A percentile compares a stretch with the other conserved stretches of the same genome.
These are phyloP conservation scores for Mycena epipterygia DNA, from an alignment of 768 basidiomycete genomes.

Conservation along the genomic window DNA sequence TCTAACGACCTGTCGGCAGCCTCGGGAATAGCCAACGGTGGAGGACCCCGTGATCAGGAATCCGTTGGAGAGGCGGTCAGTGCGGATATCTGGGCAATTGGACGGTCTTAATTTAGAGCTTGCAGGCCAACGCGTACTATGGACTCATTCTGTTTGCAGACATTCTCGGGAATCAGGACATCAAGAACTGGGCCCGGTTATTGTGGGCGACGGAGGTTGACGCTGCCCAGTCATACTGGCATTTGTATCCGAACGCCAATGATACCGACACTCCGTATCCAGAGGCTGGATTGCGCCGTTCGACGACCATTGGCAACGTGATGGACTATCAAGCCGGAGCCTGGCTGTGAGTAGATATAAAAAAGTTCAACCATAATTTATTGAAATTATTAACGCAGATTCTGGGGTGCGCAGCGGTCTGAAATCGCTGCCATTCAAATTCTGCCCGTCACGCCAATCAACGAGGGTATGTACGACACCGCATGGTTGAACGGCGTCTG, in stretches of 20 bases:
- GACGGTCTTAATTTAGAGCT: neutral
- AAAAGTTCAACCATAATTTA: neutral
- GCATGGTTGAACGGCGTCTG: constrained; percentile 46
- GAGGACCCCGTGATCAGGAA: constrained; percentile 50
- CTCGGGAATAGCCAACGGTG: constrained; percentile 51
- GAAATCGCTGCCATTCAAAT: constrained; percentile 53
- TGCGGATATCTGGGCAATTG: neutral
- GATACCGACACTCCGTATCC: constrained; percentile 53
- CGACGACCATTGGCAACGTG: constrained; percentile 52
- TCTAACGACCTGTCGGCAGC: too few species aligned
- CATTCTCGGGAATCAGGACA: constrained; percentile 45
- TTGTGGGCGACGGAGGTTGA: constrained; percentile 52
- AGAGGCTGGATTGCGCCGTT: constrained; percentile 43
- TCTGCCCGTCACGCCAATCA: constrained; percentile 51
- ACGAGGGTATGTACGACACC: constrained; percentile 50
- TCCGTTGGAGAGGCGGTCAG: constrained; percentile 47
- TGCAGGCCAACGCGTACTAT: constrained; percentile 49
- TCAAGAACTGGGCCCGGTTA: constrained; percentile 49
- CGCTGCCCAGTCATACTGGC: constrained; percentile 52
- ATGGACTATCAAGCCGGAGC: constrained; percentile 52
- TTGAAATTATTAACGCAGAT: constrained; percentile 32
- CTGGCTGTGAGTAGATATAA: constrained; percentile 47
- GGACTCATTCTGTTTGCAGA: constrained; percentile 50
- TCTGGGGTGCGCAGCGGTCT: constrained; percentile 49
- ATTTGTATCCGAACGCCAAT: constrained; percentile 48